Percentiles rank a stretch among this genome's conserved stretches.
phyloP scores from a whole-genome alignment of 495 filamentous ascomycete species.

The Neurospora sp. region DNA sequence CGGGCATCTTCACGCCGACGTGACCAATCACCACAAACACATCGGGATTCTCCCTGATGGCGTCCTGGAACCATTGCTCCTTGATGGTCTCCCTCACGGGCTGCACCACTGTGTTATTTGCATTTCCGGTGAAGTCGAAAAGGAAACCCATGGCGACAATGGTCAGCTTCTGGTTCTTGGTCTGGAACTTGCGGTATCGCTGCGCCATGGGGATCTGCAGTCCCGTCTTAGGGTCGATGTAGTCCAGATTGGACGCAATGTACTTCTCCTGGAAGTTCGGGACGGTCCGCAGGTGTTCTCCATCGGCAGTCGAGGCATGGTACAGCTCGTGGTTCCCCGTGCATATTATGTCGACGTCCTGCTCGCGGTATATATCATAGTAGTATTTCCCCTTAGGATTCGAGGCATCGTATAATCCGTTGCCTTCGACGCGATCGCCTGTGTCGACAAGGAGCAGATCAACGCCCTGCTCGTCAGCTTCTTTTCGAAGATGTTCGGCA shows the following conservation, averaged over 20 bases:
- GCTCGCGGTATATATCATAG: conserved; percentile 72
- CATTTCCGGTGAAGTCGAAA: conserved; percentile 83
- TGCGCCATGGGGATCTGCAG: conserved; percentile 67
- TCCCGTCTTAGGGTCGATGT: conserved; percentile 59
- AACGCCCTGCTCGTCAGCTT: conserved; percentile 63
- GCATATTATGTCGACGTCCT: conserved; percentile 74
- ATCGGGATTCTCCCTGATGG: conserved; percentile 76
- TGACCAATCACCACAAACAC: conserved; percentile 84
- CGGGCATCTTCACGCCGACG: conserved; percentile 67
- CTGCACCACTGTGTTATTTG: conserved; percentile 79
- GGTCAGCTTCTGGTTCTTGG: conserved; percentile 73
- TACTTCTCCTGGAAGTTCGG: conserved; percentile 70
- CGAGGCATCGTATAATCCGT: conserved; percentile 90
- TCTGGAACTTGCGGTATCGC: conserved; percentile 78
- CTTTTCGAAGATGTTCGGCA: conserved; percentile 65
- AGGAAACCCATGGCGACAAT: conserved; percentile 88
- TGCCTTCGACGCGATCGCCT: conserved; percentile 89
- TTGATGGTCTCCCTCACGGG: conserved; percentile 68
- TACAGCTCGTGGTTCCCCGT: conserved; percentile 96
- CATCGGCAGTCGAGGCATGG: conserved; percentile 59
- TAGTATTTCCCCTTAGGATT: conserved; percentile 79
- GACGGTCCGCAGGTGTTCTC: conserved; percentile 68
- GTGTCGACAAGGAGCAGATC: conserved; percentile 90
- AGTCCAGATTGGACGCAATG: conserved; percentile 86
- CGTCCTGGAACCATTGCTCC: conserved; percentile 81